Base-by-base conservation (phyloP, 2,329 filamentous ascomycete genomes). In the Didymella arachidicola region DNA sequence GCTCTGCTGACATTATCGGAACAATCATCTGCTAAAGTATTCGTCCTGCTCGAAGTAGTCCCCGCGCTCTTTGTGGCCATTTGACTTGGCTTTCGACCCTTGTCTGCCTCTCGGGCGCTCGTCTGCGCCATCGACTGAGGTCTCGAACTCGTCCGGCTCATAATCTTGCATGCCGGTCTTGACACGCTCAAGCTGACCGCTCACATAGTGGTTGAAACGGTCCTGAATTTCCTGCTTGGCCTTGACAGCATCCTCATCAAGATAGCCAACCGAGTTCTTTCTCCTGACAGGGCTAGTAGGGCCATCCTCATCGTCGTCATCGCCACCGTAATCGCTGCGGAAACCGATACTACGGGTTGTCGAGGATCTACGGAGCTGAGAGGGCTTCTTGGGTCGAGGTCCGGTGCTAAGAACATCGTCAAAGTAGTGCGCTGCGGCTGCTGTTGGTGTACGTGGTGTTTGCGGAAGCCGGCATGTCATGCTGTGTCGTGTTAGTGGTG, bases 391-490 rank as follows among this genome's bases (percentile, higher is more conserved):
- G 38, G 75, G 74, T 52, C 71, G 72, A 59, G 77, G 75, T 27
- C 67, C 59, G 63, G 82, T 79, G 36, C 88, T 86, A 84, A 96
- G 90, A 59, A 93, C 87, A 72, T 98, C 94, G 71, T 98, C 94
- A 74, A 98, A 98, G 82, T 98, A 98, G 76, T 97, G 93, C 7
- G 90, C 85, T 79, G 96, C 94, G 39, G 89, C 92, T 1, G 87
- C 86, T 2, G 89, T 87, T 2, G 94, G 93, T 3, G 93, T 96
- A 48, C 93, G 90, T 14, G 95, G 95, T 0, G 95, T 98, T 72
- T 97, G 92, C 1, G 94, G 93, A 10, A 71, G 63, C 50, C 68
- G 63, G 41, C 68, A 71, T 26, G 67, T 71, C 68, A 71, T 71
- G 49, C 68, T 71, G 36, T 29, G 44, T n/a, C n/a, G 41, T 42